These are phyloP conservation scores for Gentiana straminea DNA, from an alignment of 257 asterid species.

Conservation along the genomic window DNA sequence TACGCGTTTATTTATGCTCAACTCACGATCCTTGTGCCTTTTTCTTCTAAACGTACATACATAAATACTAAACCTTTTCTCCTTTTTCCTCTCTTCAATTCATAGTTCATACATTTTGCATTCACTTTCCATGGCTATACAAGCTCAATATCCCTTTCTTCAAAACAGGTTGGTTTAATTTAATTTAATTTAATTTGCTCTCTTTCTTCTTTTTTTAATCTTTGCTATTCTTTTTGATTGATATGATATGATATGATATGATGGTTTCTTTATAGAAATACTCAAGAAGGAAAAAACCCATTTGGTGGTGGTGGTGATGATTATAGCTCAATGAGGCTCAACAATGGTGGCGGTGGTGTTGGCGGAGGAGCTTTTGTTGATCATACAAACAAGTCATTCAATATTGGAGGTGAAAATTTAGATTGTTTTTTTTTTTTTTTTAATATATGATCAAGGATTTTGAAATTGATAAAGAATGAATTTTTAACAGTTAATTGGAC, in stretches of 20 bases:
- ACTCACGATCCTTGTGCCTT: slow-evolving; percentile 1
- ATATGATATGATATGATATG: not conserved
- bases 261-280: slow-evolving; percentile 16
- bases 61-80: not conserved
- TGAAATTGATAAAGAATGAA: not conserved
- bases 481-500: slow-evolving; percentile 12
- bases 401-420: slow-evolving; percentile 20
- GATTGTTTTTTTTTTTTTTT: not conserved
- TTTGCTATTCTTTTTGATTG: not conserved
- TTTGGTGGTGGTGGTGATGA: slow-evolving; percentile 13
- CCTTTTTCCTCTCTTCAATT: not conserved
- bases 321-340: slow-evolving; percentile 14
- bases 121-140: slow-evolving; percentile 27
- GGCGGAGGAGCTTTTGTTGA: slow-evolving; percentile 21
- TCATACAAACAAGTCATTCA: slow-evolving; percentile 23
- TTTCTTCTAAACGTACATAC: slow-evolving; percentile 1
- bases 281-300: slow-evolving; percentile 24
- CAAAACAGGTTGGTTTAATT: slow-evolving; percentile 22
- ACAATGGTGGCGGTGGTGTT: slow-evolving; percentile 10
- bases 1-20: slow-evolving; percentile 17
- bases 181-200: not conserved
- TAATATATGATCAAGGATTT: not conserved
- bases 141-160: slow-evolving; percentile 39
- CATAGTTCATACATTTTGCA: not conserved
- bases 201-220: not conserved